Evolutionary conservation across 306 rosid species (phyloP).

Genomic region (Cyclanthera cordifolia): DNA sequence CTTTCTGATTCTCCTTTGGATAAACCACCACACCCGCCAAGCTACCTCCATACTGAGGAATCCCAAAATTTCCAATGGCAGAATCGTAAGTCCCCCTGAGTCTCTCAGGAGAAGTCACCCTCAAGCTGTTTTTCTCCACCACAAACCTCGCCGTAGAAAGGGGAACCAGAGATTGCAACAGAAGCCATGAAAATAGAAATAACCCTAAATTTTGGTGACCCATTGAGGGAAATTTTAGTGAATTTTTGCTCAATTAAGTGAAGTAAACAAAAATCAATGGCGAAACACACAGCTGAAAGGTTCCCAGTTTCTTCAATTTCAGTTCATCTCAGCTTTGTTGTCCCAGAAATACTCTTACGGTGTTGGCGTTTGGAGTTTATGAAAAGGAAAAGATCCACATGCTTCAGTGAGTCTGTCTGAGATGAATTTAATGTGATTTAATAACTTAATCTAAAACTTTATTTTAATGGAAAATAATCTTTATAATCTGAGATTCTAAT

Average conservation of each 20-base stretch:
- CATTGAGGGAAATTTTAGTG: background rate
- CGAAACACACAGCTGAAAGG: background rate
- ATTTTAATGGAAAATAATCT: background rate
- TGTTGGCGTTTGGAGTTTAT: background rate
- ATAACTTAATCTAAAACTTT: background rate
- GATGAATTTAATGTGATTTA: background rate
- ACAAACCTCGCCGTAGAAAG: conserved; percentile 56
- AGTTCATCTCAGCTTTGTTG: background rate
- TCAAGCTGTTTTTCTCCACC: conserved; percentile 94
- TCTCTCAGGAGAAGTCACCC: conserved; percentile 75
- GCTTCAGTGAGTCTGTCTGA: too few relatives aligned
- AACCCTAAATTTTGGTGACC: conserved; percentile 16
- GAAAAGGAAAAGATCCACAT: background rate
- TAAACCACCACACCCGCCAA: conserved; percentile 76
- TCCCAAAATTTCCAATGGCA: conserved; percentile 96
- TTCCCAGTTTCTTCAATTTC: background rate
- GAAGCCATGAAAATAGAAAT: conserved; percentile 55
- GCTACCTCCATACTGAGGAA: conserved; percentile 96
- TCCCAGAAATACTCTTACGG: background rate
- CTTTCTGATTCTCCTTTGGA: conserved; percentile 74
- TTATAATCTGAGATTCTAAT: background rate
- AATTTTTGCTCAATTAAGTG: background rate
- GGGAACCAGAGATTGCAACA: conserved; percentile 30
- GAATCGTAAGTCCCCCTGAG: conserved; percentile 74
- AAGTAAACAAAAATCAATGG: background rate